Base-by-base conservation (phyloP, 2,329 filamentous ascomycete genomes). In the Colletotrichum gigasporum region DNA sequence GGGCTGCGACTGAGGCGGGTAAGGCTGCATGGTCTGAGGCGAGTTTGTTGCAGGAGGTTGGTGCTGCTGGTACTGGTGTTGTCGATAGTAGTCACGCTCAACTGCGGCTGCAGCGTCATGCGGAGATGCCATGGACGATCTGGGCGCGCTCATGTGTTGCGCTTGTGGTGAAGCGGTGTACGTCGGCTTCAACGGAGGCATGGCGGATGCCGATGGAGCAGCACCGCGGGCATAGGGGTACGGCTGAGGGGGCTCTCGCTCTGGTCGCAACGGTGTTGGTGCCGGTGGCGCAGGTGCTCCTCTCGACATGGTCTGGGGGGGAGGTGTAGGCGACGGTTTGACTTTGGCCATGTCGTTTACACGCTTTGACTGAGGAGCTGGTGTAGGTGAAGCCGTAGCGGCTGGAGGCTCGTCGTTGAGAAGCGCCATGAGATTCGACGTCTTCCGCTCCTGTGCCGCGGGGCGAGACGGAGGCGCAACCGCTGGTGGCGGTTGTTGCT, bases 371-470 rank as follows among this genome's bases (percentile, higher is more conserved):
- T 80, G 77, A 37, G 62, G 62, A 8, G 62, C 52, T 5, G 62
- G 28, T 34, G 48, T 42, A 16, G 62, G 57, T 34, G 62, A 56
- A 18, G 62, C 48, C 26, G 62, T 42, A 1, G 80, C 74, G n/a
- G 81, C 76, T 3, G 77, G 78, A 7, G 83, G 81, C 55, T 89
- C 87, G 66, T 89, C 86, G 68, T 89, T 89, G 3, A 90, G 78
- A 65, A 90, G 74, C 0, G 86, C 86, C 83, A 89, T 88, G 65
- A 90, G 82, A 67, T 79, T 90, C 12, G 87, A 89, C 7, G 83
- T 88, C 76, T 89, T 90, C n/a, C 84, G 81, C 68, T 86, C 84
- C 2, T 76, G 73, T 3, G 80, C 74, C 3, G 80, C 74, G 35
- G 79, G 80, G 24, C 78, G 74, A 11, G 79, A 72, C 6, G 75